Evolutionary conservation across 257 asterid species (phyloP), one percentile per base, ranked within the genome.

Genomic region (Capsicum baccatum): DNA sequence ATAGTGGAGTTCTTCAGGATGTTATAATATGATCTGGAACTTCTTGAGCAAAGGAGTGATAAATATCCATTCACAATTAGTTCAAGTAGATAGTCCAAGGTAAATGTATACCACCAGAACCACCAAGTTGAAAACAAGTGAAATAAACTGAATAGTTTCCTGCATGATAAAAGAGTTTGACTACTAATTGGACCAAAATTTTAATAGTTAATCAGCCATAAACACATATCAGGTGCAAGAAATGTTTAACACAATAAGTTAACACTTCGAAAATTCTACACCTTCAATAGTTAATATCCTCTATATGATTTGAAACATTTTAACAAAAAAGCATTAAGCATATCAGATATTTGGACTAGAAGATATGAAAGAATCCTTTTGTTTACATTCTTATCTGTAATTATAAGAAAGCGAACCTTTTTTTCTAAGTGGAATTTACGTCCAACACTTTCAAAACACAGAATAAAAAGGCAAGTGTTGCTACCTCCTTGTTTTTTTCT

Each of bases 401-500:
- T 15, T 3, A 56, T 56, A 5, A 14, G 62, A 15, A 56, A 56
- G 62, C 19, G 2, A 26, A 26, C 26, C 26, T 26, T 26, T 26
- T 26, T 26, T 26, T 26, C 0, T 1, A 26, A 26, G 63, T 16
- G 63, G 7, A 58, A 58, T 58, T 57, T 58, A 16, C 7, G 63
- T 16, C 63, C 21, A 58, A 58, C 10, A 16, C 6, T 16, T 16
- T 58, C 21, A 33, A 33, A 12, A 83, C 54, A 66, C 8, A 74
- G n/a, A 12, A 64, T 0, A 47, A 66, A 14, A 52, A 85, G 69
- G 62, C 39, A 16, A 69, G 14, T 16, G 71, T 2, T 15, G n/a
- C 39, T 92, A 96, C 99, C 98, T 95, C 89, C 99, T 88, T 62
- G 92, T 95, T 90, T 94, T 97, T 94, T 87, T 95, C 83, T 97